Percentiles rank a stretch among this genome's conserved stretches.
These are phyloP conservation scores for Fusarium austroafricanum DNA, from an alignment of 2,329 filamentous ascomycete species.

Conservation along the genomic window DNA sequence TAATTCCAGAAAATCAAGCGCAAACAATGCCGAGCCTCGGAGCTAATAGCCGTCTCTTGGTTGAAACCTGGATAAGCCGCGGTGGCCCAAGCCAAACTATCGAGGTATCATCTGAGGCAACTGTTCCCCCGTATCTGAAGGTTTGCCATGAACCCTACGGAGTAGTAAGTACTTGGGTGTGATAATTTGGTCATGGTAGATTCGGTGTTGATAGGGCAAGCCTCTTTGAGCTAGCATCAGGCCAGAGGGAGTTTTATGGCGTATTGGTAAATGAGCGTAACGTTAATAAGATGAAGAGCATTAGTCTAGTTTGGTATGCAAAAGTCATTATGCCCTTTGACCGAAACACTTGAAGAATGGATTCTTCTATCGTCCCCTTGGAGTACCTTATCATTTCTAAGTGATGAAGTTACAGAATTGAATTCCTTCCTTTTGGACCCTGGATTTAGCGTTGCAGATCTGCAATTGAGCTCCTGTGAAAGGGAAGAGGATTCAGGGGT, in stretches of 20 bases:
- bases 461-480: slow-evolving; percentile 8
- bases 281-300: neutral
- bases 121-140: neutral
- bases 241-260: neutral
- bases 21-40: neutral
- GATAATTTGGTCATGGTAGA: slow-evolving; percentile 4
- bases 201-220: neutral
- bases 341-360: neutral
- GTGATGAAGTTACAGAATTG: neutral
- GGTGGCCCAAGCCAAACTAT: neutral
- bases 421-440: slow-evolving; percentile 21
- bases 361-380: no score
- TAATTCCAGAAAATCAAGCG: neutral
- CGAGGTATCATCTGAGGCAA: neutral
- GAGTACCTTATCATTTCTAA: neutral
- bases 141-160: no score
- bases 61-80: neutral
- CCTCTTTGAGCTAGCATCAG: slow-evolving; percentile 4
- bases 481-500: slow-evolving; percentile 31
- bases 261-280: slow-evolving; percentile 4
- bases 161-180: neutral
- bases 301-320: neutral
- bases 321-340: neutral
- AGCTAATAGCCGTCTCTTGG: neutral
- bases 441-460: slow-evolving; percentile 41